Evolutionary conservation across 805 yeast species (phyloP).

Genomic region (Isabelozyma gotoi): DNA sequence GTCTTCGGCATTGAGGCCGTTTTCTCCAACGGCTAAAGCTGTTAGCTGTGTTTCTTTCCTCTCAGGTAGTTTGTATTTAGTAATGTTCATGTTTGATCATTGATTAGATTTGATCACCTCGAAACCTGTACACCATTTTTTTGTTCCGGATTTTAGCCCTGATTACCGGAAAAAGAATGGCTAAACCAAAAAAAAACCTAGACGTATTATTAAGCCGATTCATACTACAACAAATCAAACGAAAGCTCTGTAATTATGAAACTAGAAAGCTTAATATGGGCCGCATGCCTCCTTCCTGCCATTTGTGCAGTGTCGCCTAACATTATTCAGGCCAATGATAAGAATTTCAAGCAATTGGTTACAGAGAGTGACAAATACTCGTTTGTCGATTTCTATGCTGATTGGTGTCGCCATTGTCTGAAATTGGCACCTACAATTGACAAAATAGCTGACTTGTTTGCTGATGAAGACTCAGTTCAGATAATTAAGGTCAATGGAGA

Average conservation of each 20-base stretch:
- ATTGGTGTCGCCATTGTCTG: conserved; percentile 74
- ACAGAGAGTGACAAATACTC: conserved; percentile 50
- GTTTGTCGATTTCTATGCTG: conserved; percentile 56
- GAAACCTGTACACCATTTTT: no score
- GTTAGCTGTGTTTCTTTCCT: no score
- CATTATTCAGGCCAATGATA: conserved; percentile 46
- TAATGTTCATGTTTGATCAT: no score
- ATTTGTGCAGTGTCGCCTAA: not conserved
- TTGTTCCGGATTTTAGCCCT: no score
- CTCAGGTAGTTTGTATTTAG: no score
- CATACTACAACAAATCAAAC: not conserved
- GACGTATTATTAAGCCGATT: no score
- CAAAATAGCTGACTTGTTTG: conserved; percentile 31
- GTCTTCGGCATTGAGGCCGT: no score
- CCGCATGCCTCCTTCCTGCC: not conserved
- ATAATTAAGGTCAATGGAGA: conserved; percentile 63
- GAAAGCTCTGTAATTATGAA: no score
- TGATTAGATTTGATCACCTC: no score
- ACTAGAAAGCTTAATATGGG: not conserved
- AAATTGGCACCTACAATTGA: conserved; percentile 51
- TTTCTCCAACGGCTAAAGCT: no score
- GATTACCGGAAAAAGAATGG: no score
- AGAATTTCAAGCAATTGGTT: conserved; percentile 55
- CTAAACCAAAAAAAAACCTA: no score
- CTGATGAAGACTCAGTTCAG: conserved; percentile 37